Evolutionary conservation across 129 eudicot species (phyloP), one percentile per base, ranked within the genome.

Genomic region (Smallanthus sonchifolius): DNA sequence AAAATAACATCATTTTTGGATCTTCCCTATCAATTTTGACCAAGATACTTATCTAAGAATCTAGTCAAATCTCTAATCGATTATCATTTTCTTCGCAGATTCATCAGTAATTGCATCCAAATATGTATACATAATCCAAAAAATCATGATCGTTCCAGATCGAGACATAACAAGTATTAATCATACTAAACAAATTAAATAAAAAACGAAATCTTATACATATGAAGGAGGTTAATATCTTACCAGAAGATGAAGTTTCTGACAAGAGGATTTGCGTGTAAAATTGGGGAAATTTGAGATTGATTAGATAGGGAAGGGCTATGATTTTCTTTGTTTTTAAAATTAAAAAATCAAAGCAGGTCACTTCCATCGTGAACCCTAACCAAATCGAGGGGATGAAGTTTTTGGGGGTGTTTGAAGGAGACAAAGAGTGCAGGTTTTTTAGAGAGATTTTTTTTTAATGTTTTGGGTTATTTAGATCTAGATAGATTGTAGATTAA

Each of bases 221-320:
- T 57, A 73, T 61, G 42, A 2, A 54, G 57, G 16, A 44, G 73
- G 40, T 68, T 68, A n/a, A 52, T 24, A 69, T n/a, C 64, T 57
- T 77, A 69, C 75, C 49, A 43, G 13, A 36, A 67, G 42, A 64
- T 42, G 65, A 65, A 65, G 55, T 17, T 47, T 47, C 35, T 20
- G 47, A 57, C 60, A 52, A 45, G 76, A 60, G 54, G 61, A 77
- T 44, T 77, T 69, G 76, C 72, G 81, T 59, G 70, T 69, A 14
- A 77, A 57, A 77, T 59, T 69, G 75, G 72, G 63, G 52, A 61
- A 77, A 44, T 34, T 61, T 61, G 24, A 37, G 47, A 74, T 77
- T 69, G 62, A 49, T 69, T 35, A 55, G 49, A 69, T 59, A 34
- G 49, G 35, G 76, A 63, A 34, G 49, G 35, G 76, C 70, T 59